Evolutionary conservation across 75 land plant species (phyloP).

Genomic region (Cunninghamia lanceolata): DNA sequence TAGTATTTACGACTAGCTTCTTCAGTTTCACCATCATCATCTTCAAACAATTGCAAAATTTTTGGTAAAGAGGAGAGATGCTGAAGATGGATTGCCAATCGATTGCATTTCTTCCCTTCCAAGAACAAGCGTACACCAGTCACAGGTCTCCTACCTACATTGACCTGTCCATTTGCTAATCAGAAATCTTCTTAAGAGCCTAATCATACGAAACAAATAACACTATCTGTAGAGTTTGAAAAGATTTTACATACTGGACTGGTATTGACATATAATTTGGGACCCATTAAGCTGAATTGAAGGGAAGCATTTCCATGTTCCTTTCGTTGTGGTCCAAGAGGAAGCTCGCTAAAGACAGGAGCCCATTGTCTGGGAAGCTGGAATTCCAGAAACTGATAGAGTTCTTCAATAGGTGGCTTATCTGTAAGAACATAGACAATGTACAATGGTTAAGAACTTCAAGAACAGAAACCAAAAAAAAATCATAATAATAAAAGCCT

Average conservation of each 20-base stretch:
- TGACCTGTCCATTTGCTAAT: slow-evolving; percentile 43
- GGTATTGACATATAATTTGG: slow-evolving; percentile 71
- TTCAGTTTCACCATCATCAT: slow-evolving; percentile 14
- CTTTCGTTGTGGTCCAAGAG: slow-evolving; percentile 60
- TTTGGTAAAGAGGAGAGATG: slow-evolving; percentile 70
- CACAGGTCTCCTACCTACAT: slow-evolving; percentile 58
- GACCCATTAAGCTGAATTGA: slow-evolving; percentile 73
- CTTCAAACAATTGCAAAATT: slow-evolving; percentile 50
- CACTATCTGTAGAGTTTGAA: background rate
- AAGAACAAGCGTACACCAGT: slow-evolving; percentile 74
- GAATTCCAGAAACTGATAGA: slow-evolving; percentile 82
- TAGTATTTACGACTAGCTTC: slow-evolving; percentile 35
- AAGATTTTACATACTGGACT: slow-evolving; percentile 33
- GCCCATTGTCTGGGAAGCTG: slow-evolving; percentile 94
- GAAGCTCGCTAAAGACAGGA: slow-evolving; percentile 64
- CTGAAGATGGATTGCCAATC: slow-evolving; percentile 82
- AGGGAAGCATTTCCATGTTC: slow-evolving; percentile 50
- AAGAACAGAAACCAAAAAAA: slow-evolving; percentile 3
- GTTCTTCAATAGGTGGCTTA: slow-evolving; percentile 87
- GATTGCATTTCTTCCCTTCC: slow-evolving; percentile 73
- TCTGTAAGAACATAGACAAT: slow-evolving; percentile 36
- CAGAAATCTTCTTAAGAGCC: background rate
- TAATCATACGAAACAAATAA: background rate
- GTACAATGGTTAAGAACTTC: slow-evolving; percentile 14
- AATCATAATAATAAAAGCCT: background rate